Evolutionary conservation across 805 yeast species (phyloP), one percentile per base, ranked within the genome.

Genomic region (Zygosaccharomyces pseudorouxii): DNA sequence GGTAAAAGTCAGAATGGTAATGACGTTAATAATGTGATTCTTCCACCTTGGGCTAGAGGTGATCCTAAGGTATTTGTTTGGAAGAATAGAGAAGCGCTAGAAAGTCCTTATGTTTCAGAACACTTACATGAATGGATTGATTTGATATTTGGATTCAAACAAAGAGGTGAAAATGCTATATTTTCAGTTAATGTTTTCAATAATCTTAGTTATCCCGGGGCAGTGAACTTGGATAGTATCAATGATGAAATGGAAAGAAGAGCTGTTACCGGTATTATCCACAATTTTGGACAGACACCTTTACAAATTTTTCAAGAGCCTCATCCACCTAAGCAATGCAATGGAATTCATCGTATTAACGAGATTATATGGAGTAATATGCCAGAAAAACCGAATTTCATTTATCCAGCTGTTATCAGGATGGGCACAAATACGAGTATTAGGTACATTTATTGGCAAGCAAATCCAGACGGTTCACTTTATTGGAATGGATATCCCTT

Each of bases 231-330:
- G 46, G 95, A 87, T 52, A 74, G 74, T 19, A 83, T 89, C 48
- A 74, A 78, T 51, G 90, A 88, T 60, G 88, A 81, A 31, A 74
- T 77, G 52, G 95, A 89, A 64, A 75, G 82, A 54, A 72, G 81
- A 33, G 92, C 95, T 0, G 75, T 85, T 2, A 84, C 88, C 19
- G 90, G 95, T 1, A 85, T 86, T 56, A 89, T 89, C 45, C 93
- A 89, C 62, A 89, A 89, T 65, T 89, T 89, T 72, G 97, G 97
- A 0, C 97, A 89, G 62, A 89, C 95, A 0, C 97, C 97, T 1
- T 60, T 77, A 42, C 86, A 84, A 56, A 69, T 89, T 9, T 87
- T 89, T 56, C 71, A 69, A 14, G 76, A 75, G 45, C 84, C 89
- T 0, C 96, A 89, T 64, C 83, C 85, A 0, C 53, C 60, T 22